Evolutionary conservation across 805 yeast genomes (phyloP), one percentile per base, ranked within the genome.

Genomic region (Teunomyces cretensis): DNA sequence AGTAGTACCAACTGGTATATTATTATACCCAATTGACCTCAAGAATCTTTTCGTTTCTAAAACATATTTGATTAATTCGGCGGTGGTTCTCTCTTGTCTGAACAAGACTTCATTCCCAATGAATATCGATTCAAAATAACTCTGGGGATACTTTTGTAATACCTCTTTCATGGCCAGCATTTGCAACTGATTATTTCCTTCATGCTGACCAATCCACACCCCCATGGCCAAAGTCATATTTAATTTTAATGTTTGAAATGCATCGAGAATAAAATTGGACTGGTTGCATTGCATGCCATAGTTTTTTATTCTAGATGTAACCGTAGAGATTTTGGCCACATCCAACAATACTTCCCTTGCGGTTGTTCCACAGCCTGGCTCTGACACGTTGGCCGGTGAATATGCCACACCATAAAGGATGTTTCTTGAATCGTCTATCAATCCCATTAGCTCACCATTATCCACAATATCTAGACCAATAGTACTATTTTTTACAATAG

Each of bases 221-320:
- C 89, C 89, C 47, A 84, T 54, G 0, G 86, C 61, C 16, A 86
- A 52, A 0, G 82, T 76, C 71, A 84, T 69, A 47, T 82, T 75
- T 33, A 84, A 58, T 13, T 75, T 65, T 42, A 81, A 60, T 3
- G 69, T 70, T 32, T 64, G 57, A 9, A 86, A 77, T 0, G 88
- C 76, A 9, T 76, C 75, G 37, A 85, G 60, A 9, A 83, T 75
- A 30, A 62, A 58, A 9, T 70, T 75, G 0, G 76, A 74, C 56
- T 83, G 88, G 30, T 72, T 58, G 51, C 90, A 84, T 50, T 80
- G 85, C 43, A 81, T 75, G 0, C 87, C 85, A 50, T 79, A 81
- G 1, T 79, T 72, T 51, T 84, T 67, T 8, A 86, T 59, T 48
- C 80, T 75, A 0, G 74, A 71, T 0, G 91, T 84, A 0, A 84